These are phyloP conservation scores for Alternaria sp. DNA, from an alignment of 2,329 filamentous ascomycete genomes.

Conservation along the genomic window DNA sequence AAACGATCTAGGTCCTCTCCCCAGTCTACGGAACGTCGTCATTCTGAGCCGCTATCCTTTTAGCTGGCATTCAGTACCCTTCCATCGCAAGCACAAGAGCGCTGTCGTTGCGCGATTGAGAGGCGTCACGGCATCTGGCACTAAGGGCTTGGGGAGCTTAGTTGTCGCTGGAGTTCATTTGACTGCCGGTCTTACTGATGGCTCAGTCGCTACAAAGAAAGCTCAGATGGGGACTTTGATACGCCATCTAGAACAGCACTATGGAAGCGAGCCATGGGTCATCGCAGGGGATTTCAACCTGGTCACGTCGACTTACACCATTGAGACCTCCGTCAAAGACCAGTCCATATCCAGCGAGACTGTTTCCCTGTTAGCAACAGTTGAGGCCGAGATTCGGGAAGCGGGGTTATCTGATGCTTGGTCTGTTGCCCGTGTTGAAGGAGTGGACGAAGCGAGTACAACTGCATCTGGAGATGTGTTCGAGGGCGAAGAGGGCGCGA, in stretches of 20 bases:
- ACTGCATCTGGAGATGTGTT: slow-evolving; percentile 46
- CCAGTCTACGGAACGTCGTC: slow-evolving; percentile 66
- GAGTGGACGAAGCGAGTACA: slow-evolving; percentile 48
- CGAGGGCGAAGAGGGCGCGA: slow-evolving; percentile 69
- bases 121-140: slow-evolving; percentile 36
- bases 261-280: slow-evolving; percentile 59
- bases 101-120: slow-evolving; percentile 58
- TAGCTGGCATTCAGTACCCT: slow-evolving; percentile 61
- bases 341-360: slow-evolving; percentile 62
- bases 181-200: slow-evolving; percentile 66
- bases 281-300: slow-evolving; percentile 71
- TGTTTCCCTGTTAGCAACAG: slow-evolving; percentile 49
- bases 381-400: slow-evolving; percentile 57
- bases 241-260: slow-evolving; percentile 52
- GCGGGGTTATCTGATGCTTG: slow-evolving; percentile 61
- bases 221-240: slow-evolving; percentile 61
- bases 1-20: slow-evolving; percentile 60
- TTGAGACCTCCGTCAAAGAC: slow-evolving; percentile 59
- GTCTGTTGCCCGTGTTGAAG: slow-evolving; percentile 54
- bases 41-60: slow-evolving; percentile 65
- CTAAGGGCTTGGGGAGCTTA: slow-evolving; percentile 38
- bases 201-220: slow-evolving; percentile 63
- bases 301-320: slow-evolving; percentile 63
- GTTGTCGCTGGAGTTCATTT: slow-evolving; percentile 67
- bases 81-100: slow-evolving; percentile 64